Conservation (phyloP, 148 eudicot genomes). For the Oxyria digyna region DNA sequence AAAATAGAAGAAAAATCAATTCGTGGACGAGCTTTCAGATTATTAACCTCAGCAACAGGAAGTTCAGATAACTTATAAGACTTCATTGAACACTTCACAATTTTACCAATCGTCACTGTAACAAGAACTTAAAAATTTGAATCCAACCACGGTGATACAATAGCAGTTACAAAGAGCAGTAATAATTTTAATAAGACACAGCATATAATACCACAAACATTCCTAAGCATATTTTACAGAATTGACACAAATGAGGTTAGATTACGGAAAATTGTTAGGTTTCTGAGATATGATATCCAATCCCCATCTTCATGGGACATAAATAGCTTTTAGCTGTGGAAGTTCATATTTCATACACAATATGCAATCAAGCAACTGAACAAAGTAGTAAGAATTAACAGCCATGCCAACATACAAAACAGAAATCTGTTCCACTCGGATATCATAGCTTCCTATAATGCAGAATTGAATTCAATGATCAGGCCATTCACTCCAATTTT, state of each 20-base stretch:
- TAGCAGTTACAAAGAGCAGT: neutral
- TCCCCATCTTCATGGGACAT: neutral
- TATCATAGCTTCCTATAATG: neutral
- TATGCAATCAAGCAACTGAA: no score
- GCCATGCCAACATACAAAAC: neutral
- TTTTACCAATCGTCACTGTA: neutral
- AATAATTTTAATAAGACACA: neutral
- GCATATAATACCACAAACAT: no score
- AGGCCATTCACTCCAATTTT: neutral
- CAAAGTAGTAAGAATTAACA: neutral
- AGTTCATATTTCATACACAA: no score
- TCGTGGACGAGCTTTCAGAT: slow-evolving; percentile 85
- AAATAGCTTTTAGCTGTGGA: neutral
- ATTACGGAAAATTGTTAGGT: neutral
- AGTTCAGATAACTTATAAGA: slow-evolving; percentile 90
- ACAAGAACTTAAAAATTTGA: neutral
- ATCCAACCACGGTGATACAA: neutral
- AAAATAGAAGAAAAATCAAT: slow-evolving; percentile 91
- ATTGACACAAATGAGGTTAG: neutral
- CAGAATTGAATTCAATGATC: neutral
- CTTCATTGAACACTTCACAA: slow-evolving; percentile 69
- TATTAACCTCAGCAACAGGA: slow-evolving; percentile 45
- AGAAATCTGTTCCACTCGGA: neutral
- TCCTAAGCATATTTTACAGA: no score
- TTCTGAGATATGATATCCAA: no score